Conservation (phyloP, 2,329 filamentous ascomycete genomes). For the Aaosphaeria arxii region DNA sequence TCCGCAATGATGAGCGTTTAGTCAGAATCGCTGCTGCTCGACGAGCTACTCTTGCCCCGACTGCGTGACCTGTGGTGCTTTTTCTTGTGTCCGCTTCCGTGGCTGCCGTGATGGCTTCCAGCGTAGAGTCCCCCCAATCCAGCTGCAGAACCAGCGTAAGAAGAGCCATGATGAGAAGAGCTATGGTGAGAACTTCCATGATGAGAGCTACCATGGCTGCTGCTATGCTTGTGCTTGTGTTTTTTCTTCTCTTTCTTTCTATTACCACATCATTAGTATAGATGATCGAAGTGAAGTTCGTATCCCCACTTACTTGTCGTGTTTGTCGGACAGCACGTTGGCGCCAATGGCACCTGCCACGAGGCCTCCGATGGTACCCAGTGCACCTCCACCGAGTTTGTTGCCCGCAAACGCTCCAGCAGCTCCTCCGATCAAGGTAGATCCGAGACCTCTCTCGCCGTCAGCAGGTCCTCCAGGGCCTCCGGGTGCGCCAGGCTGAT, state of each 20-base stretch:
- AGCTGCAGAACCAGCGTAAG: constrained; percentile 31
- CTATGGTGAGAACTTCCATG: constrained; percentile 13
- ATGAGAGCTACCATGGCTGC: constrained; percentile 2
- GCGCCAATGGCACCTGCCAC: constrained; percentile 56
- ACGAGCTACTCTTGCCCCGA: constrained; percentile 28
- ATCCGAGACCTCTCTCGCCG: constrained; percentile 57
- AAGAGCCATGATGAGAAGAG: constrained; percentile 23
- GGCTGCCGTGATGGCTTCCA: constrained; percentile 16
- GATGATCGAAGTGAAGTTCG: neutral
- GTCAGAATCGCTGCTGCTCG: constrained; percentile 36
- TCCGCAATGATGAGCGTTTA: constrained; percentile 9
- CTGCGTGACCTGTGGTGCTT: constrained; percentile 32
- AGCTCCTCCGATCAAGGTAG: constrained; percentile 52
- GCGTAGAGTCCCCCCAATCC: constrained; percentile 34
- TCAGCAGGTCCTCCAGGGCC: constrained; percentile 31
- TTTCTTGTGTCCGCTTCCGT: constrained; percentile 14
- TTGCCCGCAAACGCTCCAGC: constrained; percentile 56
- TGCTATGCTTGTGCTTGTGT: constrained; percentile 34
- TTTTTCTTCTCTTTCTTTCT: constrained; percentile 35
- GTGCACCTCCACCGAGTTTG: constrained; percentile 51
- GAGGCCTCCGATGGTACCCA: constrained; percentile 52
- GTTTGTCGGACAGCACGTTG: constrained; percentile 50
- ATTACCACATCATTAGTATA: constrained; percentile 6
- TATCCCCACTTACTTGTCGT: constrained; percentile 32
- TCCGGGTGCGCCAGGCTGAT: constrained; percentile 16